phyloP scores from a whole-genome alignment of 768 basidiomycete genomes.

The Lanmaoa pseudosensibilis region DNA sequence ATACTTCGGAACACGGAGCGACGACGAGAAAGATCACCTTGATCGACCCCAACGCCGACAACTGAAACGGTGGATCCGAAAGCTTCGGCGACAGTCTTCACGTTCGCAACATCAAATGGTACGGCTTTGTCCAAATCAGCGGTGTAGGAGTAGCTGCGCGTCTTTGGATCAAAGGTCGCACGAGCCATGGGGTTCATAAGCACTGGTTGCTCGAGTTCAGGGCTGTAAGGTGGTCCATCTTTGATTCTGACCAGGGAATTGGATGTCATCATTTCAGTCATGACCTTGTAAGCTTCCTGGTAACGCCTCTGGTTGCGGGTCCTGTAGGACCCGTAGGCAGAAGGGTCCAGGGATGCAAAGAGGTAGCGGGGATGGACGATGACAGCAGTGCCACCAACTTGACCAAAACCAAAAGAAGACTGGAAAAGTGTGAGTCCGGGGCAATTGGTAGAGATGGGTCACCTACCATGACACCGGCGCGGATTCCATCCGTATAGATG shows the following conservation, averaged over 20 bases:
- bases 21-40: slow-evolving; percentile 52
- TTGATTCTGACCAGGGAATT: slow-evolving; percentile 94
- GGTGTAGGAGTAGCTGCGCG: slow-evolving; percentile 81
- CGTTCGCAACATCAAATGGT: slow-evolving; percentile 65
- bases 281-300: slow-evolving; percentile 77
- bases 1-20: not conserved
- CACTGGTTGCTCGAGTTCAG: slow-evolving; percentile 83
- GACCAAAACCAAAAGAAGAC: slow-evolving; percentile 98
- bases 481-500: slow-evolving; percentile 91
- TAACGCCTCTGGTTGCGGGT: slow-evolving; percentile 64
- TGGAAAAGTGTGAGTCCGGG: slow-evolving; percentile 27
- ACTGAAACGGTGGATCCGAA: slow-evolving; percentile 41
- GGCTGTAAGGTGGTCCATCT: slow-evolving; percentile 84
- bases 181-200: slow-evolving; percentile 92
- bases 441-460: not conserved
- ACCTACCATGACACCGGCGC: slow-evolving; percentile 81
- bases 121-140: slow-evolving; percentile 55
- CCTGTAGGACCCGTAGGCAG: slow-evolving; percentile 77
- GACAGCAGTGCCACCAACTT: slow-evolving; percentile 92
- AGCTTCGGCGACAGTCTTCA: slow-evolving; percentile 55
- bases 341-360: slow-evolving; percentile 78
- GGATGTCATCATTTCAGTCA: slow-evolving; percentile 95
- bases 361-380: slow-evolving; percentile 90
- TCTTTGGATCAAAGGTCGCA: slow-evolving; percentile 78
- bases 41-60: slow-evolving; percentile 85